Evolutionary conservation across 768 basidiomycete genomes (phyloP), one percentile per base, ranked within the genome.

Genomic region (Xanthoconium purpureum): DNA sequence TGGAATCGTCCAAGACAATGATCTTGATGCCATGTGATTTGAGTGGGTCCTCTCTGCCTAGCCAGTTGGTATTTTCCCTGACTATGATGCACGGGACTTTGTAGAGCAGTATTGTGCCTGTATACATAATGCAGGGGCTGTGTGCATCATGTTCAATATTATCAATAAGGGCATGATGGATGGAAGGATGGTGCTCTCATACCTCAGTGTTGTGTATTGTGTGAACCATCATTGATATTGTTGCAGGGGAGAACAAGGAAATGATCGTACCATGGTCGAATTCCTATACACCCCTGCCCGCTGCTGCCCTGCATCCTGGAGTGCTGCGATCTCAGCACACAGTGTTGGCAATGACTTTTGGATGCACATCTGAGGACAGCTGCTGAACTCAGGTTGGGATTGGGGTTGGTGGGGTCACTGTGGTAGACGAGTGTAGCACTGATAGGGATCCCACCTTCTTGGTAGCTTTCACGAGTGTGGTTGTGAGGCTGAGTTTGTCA

Each of bases 41-140:
- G 15, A 88, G 73, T n/a, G 84, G 71, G 18, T 80, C 75, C 60
- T 87, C 85, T 1, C 75, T 78, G 10, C 82, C 84, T 15, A 77
- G 57, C 61, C 79, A 83, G 37, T 75, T 87, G 17, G 57, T 45
- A 58, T 86, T 84, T 65, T 87, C 85, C 17, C 84, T 84, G 46
- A 88, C 81, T 12, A 88, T 84, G 9, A 86, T 79, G 7, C 85
- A 77, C 6, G 82, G 81, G 39, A 88, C 85, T 45, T 80, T 79
- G 70, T 84, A 86, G 11, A 86, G 73, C 18, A 83, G 56, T 24
- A 84, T 80, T 1, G 84, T 80, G 9, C 84, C 85, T 1, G 80
- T 77, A 62, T 85, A 87, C 86, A 87, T 85, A 50, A 72, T 77
- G 62, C 86, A 87, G 3, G 86, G 87, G 43, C 51, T 45, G 30